Evolutionary conservation across 192 early-diverging fungal genomes (phyloP).

Genomic region (Entomortierella parvispora): DNA sequence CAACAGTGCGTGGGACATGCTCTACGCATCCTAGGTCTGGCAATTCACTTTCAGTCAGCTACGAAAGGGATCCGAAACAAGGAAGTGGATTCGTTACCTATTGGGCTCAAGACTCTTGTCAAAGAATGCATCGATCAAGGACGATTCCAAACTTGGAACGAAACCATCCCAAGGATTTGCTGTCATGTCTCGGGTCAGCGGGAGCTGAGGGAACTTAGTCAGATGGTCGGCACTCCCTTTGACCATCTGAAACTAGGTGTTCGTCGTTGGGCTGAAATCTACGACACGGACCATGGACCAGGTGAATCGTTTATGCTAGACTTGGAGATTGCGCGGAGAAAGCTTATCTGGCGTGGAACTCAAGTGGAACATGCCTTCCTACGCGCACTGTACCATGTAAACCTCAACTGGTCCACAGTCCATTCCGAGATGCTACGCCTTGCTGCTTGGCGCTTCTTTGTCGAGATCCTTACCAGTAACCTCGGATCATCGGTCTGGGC

Average conservation of each 20-base stretch:
- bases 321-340: conserved; percentile 23
- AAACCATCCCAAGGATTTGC: conserved; percentile 28
- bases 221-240: conserved; percentile 2
- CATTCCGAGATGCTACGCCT: conserved; percentile 39
- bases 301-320: conserved; percentile 46
- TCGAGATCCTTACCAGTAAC: conserved; percentile 28
- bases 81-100: conserved; percentile 22
- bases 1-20: conserved; percentile 29
- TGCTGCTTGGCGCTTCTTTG: conserved; percentile 45
- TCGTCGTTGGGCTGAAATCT: conserved; percentile 35
- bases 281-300: conserved; percentile 29
- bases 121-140: conserved; percentile 8
- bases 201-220: conserved; percentile 16
- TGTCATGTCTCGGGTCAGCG: conserved; percentile 31
- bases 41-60: conserved; percentile 28
- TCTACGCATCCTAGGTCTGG: conserved; percentile 38
- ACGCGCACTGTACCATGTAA: conserved; percentile 35
- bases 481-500: conserved; percentile 27
- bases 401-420: conserved; percentile 44
- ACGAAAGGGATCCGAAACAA: background rate
- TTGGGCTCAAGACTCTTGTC: conserved; percentile 34
- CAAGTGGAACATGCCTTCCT: conserved; percentile 21
- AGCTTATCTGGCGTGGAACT: conserved; percentile 27
- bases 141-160: conserved; percentile 34
- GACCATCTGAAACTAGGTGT: conserved; percentile 39